phyloP scores from a whole-genome alignment of 2,329 filamentous ascomycete species.

The Trichoderma oligosporum region DNA sequence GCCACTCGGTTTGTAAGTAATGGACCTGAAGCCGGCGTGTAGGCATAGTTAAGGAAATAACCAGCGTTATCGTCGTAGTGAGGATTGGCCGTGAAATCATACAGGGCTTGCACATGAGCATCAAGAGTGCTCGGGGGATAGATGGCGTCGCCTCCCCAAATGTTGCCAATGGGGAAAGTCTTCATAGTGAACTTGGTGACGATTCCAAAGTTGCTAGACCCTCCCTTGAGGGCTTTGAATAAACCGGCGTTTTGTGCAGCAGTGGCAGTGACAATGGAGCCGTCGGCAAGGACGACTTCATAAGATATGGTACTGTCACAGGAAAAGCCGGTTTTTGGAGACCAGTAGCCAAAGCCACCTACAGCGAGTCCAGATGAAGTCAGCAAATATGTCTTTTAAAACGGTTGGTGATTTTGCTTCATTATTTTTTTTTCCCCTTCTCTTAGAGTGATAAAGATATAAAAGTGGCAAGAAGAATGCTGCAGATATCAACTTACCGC shows the following conservation, averaged over 20 bases:
- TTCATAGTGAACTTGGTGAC: constrained; percentile 24
- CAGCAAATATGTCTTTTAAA: too few species aligned
- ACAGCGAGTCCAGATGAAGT: not conserved
- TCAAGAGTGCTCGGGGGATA: constrained; percentile 25
- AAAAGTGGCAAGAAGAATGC: not conserved
- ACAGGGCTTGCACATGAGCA: constrained; percentile 27
- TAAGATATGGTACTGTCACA: constrained; percentile 28
- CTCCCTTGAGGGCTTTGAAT: constrained; percentile 3
- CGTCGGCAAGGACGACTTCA: not conserved
- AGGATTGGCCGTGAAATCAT: constrained; percentile 32
- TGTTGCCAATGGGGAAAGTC: constrained; percentile 28
- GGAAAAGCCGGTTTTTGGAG: constrained; percentile 29
- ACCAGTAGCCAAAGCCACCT: constrained; percentile 30
- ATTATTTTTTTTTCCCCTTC: too few species aligned
- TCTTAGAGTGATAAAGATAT: too few species aligned
- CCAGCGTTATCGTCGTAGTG: constrained; percentile 31
- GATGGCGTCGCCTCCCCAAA: constrained; percentile 25
- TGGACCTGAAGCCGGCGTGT: not conserved
- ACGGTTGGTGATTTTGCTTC: too few species aligned
- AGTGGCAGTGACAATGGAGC: not conserved
- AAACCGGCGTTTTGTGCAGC: not conserved
- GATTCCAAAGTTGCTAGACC: constrained; percentile 22
- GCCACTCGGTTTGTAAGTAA: not conserved
- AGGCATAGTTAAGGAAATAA: constrained; percentile 33
- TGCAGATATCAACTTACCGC: constrained; percentile 23